A percentile compares a stretch with the other conserved stretches of the same genome.
phyloP scores from a whole-genome alignment of 495 filamentous ascomycete species.

The Daldinia bambusicola region DNA sequence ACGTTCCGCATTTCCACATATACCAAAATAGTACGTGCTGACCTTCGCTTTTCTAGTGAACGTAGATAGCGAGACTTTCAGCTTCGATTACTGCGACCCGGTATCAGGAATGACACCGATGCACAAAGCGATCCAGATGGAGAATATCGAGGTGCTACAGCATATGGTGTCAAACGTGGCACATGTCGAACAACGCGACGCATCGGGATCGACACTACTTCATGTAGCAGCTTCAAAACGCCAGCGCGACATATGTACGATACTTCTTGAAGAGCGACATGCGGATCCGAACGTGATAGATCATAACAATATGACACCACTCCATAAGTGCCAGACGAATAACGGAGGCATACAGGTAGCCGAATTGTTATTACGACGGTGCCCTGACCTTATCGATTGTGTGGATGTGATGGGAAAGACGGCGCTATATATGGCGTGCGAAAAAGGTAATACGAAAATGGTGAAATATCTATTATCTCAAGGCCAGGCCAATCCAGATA shows the following conservation, averaged over 20 bases:
- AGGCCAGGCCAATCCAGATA: constrained; percentile 34
- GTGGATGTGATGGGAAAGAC: constrained; percentile 41
- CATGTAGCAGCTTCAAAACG: constrained; percentile 37
- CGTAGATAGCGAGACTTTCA: constrained; percentile 26
- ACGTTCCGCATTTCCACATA: not conserved
- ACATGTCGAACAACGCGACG: constrained; percentile 34
- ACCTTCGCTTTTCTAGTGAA: constrained; percentile 17
- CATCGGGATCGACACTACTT: constrained; percentile 29
- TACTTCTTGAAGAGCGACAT: constrained; percentile 56
- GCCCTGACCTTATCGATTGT: constrained; percentile 28
- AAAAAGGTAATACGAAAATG: constrained; percentile 42
- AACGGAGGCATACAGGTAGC: constrained; percentile 35
- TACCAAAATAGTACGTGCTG: constrained; percentile 1
- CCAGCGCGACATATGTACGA: constrained; percentile 47
- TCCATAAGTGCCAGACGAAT: constrained; percentile 42
- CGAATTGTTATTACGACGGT: constrained; percentile 24
- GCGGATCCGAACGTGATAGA: constrained; percentile 57
- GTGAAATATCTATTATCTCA: constrained; percentile 31
- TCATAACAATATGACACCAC: constrained; percentile 49
- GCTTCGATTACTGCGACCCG: constrained; percentile 35
- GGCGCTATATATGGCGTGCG: constrained; percentile 44
- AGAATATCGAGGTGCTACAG: constrained; percentile 36
- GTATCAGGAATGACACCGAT: constrained; percentile 32
- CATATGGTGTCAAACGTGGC: constrained; percentile 33
- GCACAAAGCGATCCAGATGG: constrained; percentile 34